A percentile compares a stretch with the other conserved stretches of the same genome.
These are phyloP conservation scores for Aspergillus proliferans DNA, from an alignment of 2,329 filamentous ascomycete species.

Conservation along the genomic window DNA sequence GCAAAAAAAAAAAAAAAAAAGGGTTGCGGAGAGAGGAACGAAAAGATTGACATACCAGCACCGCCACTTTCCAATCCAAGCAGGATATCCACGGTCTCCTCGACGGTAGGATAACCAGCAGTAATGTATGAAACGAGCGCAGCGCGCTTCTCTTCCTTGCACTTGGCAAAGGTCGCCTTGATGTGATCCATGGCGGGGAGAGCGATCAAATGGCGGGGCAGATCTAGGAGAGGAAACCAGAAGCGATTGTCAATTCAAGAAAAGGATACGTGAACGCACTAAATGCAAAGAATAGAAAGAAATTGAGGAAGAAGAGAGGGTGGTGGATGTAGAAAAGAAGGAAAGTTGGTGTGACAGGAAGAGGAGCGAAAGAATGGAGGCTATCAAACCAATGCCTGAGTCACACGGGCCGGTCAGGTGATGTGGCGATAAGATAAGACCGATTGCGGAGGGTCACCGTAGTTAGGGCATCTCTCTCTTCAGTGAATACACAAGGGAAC, in stretches of 20 bases:
- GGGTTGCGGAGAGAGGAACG: neutral
- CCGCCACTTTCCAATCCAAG: slow-evolving; percentile 89
- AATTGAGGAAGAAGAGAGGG: neutral
- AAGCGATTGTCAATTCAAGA: neutral
- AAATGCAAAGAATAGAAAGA: neutral
- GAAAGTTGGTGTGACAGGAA: neutral
- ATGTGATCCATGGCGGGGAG: slow-evolving; percentile 45
- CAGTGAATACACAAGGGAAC: neutral
- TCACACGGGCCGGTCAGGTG: slow-evolving; percentile 14
- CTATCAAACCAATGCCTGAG: slow-evolving; percentile 5
- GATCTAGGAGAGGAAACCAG: neutral
- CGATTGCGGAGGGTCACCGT: neutral
- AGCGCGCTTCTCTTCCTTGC: slow-evolving; percentile 56
- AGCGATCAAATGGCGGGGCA: slow-evolving; percentile 2
- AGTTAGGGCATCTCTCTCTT: slow-evolving; percentile 1
- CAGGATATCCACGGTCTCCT: slow-evolving; percentile 75
- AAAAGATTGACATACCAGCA: slow-evolving; percentile 55
- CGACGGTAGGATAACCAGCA: slow-evolving; percentile 78
- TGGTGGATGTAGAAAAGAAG: slow-evolving; percentile 1
- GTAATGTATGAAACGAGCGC: slow-evolving; percentile 96
- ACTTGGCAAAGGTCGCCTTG: slow-evolving; percentile 52
- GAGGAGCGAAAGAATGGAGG: neutral
- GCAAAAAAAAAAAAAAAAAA: neutral
- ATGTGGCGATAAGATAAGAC: slow-evolving; percentile 18
- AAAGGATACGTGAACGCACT: neutral